These are phyloP conservation scores for Nicotiana benthamiana DNA, from an alignment of 257 asterid genomes.

Conservation along the genomic window DNA sequence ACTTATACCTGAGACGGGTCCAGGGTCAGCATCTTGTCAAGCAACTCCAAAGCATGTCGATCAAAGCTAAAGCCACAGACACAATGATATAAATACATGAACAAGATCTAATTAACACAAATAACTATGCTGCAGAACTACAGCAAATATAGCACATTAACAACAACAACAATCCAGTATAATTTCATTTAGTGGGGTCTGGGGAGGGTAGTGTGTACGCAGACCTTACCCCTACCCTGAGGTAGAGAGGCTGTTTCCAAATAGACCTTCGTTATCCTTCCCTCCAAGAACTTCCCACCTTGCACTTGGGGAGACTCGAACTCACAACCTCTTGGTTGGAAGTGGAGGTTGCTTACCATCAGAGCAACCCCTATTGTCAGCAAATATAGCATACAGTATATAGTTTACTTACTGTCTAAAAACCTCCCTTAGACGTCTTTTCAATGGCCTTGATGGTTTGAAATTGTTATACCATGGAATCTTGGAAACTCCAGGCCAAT, in stretches of 20 bases:
- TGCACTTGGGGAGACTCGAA: no score
- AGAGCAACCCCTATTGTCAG: no score
- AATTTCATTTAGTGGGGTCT: no score
- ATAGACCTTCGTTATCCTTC: no score
- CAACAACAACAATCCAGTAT: no score
- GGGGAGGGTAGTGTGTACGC: no score
- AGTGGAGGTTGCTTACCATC: no score
- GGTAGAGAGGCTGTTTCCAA: no score
- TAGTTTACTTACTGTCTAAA: constrained; percentile 66
- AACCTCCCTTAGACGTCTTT: constrained; percentile 74
- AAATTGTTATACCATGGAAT: constrained; percentile 91
- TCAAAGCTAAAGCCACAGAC: constrained; percentile 51
- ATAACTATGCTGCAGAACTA: not conserved
- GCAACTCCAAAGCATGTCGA: constrained; percentile 87
- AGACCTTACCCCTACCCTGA: no score
- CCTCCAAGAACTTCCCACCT: no score
- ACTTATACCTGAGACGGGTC: constrained; percentile 80
- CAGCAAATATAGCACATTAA: not conserved
- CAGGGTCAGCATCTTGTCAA: constrained; percentile 76
- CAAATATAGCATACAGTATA: no score
- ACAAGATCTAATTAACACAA: not conserved
- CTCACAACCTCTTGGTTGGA: no score
- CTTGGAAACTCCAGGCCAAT: constrained; percentile 99
- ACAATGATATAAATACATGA: not conserved
- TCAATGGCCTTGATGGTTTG: constrained; percentile 83